A percentile compares a stretch with the other conserved stretches of the same genome.
Conservation (phyloP, 2,329 filamentous ascomycete genomes). For the Fusarium burgessii region DNA sequence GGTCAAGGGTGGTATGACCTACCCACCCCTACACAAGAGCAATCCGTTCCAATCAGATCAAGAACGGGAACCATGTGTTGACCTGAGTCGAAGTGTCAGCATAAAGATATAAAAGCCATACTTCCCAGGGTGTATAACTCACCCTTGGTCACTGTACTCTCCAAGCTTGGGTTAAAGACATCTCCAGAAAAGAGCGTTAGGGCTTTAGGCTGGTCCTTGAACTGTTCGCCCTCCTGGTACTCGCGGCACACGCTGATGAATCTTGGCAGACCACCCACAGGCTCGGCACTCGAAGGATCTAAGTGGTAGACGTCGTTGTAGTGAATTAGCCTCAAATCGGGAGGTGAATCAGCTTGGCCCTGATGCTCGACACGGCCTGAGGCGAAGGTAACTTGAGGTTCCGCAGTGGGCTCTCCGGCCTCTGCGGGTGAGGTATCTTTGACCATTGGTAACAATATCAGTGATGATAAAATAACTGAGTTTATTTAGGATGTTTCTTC, state of each 20-base stretch:
- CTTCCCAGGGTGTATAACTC: slow-evolving; percentile 26
- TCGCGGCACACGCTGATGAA: slow-evolving; percentile 84
- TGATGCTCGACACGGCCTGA: slow-evolving; percentile 40
- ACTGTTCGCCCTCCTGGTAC: slow-evolving; percentile 74
- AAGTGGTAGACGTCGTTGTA: slow-evolving; percentile 97
- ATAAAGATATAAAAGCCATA: background rate
- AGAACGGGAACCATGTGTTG: slow-evolving; percentile 90
- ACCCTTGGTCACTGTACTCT: slow-evolving; percentile 91
- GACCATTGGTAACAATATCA: slow-evolving; percentile 29
- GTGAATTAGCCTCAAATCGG: slow-evolving; percentile 85
- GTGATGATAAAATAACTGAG: background rate
- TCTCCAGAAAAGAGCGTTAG: slow-evolving; percentile 91
- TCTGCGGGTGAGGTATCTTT: slow-evolving; percentile 25
- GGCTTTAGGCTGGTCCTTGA: slow-evolving; percentile 71
- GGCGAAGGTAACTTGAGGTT: slow-evolving; percentile 46
- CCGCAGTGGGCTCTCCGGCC: slow-evolving; percentile 41
- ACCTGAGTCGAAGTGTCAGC: slow-evolving; percentile 54
- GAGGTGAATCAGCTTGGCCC: slow-evolving; percentile 49
- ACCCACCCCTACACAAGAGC: slow-evolving; percentile 84
- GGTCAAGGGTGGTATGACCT: slow-evolving; percentile 33
- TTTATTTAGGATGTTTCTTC: background rate
- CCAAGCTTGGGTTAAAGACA: slow-evolving; percentile 90
- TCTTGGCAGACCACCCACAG: slow-evolving; percentile 82
- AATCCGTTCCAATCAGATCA: slow-evolving; percentile 81
- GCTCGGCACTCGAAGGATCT: slow-evolving; percentile 79